Evolutionary conservation across 257 asterid genomes (phyloP).

Genomic region (Scutellaria minor): DNA sequence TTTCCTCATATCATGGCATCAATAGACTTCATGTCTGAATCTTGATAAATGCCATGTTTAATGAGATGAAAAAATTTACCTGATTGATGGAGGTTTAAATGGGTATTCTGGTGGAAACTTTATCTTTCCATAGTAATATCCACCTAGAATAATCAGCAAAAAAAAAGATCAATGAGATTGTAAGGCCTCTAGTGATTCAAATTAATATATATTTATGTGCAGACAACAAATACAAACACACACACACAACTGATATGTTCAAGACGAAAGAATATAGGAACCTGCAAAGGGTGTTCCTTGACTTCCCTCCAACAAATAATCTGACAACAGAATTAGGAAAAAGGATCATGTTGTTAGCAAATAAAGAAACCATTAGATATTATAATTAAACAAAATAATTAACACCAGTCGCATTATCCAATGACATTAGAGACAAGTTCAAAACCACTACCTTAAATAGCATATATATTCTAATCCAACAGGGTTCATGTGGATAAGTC

Average conservation of each 20-base stretch:
- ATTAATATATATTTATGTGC: slow-evolving; percentile 28
- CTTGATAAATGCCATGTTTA: slow-evolving; percentile 11
- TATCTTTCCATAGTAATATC: slow-evolving; percentile 94
- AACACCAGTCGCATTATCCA: slow-evolving; percentile 12
- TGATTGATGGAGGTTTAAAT: slow-evolving; percentile 92
- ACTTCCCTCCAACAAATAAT: slow-evolving; percentile 99
- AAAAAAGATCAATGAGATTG: slow-evolving; percentile 28
- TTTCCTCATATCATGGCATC: slow-evolving; percentile 18
- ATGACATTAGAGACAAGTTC: neutral
- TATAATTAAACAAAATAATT: slow-evolving; percentile 6
- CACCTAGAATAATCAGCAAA: slow-evolving; percentile 57
- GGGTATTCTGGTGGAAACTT: slow-evolving; percentile 98
- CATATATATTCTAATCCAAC: neutral
- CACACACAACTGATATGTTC: slow-evolving; percentile 13
- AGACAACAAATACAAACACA: neutral
- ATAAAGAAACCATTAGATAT: slow-evolving; percentile 27
- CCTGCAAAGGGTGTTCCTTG: slow-evolving; percentile 99
- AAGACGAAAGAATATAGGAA: slow-evolving; percentile 33
- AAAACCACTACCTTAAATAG: neutral
- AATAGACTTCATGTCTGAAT: slow-evolving; percentile 11
- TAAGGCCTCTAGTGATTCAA: slow-evolving; percentile 23
- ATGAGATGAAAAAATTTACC: slow-evolving; percentile 46
- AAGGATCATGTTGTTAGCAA: slow-evolving; percentile 37
- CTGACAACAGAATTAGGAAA: slow-evolving; percentile 51
- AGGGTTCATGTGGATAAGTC: slow-evolving; percentile 20